phyloP scores from a whole-genome alignment of 176 grass and related monocot species.

The Eleusine indica region DNA sequence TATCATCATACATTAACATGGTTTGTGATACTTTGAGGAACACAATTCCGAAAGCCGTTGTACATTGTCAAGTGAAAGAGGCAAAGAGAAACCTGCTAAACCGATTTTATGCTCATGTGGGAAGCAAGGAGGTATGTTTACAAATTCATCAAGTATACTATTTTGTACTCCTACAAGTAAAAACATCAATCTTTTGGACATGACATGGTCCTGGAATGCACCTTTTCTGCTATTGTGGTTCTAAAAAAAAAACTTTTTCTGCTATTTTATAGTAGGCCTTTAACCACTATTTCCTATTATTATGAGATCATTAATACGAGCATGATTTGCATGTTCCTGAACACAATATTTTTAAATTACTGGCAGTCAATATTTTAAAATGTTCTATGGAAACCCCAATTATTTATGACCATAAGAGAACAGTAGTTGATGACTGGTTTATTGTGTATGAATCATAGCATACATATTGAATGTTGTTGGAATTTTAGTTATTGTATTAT shows the following conservation, averaged over 20 bases:
- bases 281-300: neutral
- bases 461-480: neutral
- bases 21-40: slow-evolving; percentile 92
- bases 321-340: neutral
- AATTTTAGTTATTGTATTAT: neutral
- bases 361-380: neutral
- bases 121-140: slow-evolving; percentile 84
- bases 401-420: no score
- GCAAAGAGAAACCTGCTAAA: slow-evolving; percentile 90
- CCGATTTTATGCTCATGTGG: slow-evolving; percentile 94
- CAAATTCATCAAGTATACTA: neutral
- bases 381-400: neutral
- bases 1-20: slow-evolving; percentile 91
- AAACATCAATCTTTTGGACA: neutral
- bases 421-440: neutral
- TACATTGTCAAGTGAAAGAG: slow-evolving; percentile 95
- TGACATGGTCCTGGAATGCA: neutral
- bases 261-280: neutral
- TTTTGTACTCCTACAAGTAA: neutral
- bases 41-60: slow-evolving; percentile 90
- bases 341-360: neutral
- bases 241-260: neutral
- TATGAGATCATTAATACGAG: neutral
- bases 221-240: no score
- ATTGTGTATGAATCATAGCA: no score